Evolutionary conservation across 1,284 basidiomycete species (phyloP), one percentile per base, ranked within the genome.

Genomic region (Retiboletus fuscus): DNA sequence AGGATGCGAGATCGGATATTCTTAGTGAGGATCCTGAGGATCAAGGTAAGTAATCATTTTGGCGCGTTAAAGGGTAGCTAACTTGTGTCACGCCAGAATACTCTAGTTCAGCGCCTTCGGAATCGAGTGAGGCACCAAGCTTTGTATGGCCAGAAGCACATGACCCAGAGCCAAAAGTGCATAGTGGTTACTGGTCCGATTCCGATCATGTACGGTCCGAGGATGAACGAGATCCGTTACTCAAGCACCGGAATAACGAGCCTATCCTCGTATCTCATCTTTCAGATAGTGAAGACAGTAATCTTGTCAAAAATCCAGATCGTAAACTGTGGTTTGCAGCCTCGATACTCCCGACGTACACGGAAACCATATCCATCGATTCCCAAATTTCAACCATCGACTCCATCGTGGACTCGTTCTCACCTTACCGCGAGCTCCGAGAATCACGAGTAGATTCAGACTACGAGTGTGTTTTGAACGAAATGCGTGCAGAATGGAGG

Each of bases 401-500:
- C 74, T 76, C 81, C 6, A 57, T 86, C 3, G 75, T 92, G 3
- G 84, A 88, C 26, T 78, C 83, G 1, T 87, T 92, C 71, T 88
- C 90, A 0, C 83, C 87, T 61, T 92, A 91, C 69, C 80, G 82
- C 3, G 90, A 69, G 66, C 79, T 93, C 64, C 82, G 84, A 57
- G 81, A 84, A 46, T 90, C 90, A 1, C 72, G 70, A 4, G 72
- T 80, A 2, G 88, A 89, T 66, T 85, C 85, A 0, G 85, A 91
- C 7, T 90, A 85, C 67, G 88, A 90, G 66, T 73, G 72, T 24
- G 58, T 83, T 5, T 64, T 83, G 63, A 66, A 58, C 1, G 73
- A 82, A 46, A 69, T 90, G 39, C 84, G 86, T 69, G 77, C 78
- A 34, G 89, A 91, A 68, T 90, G 90, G 90, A 83, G 83, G 6